A percentile compares a stretch with the other conserved stretches of the same genome.
phyloP scores from a whole-genome alignment of 2,329 filamentous ascomycete genomes.

The Arachnomyces sp. region DNA sequence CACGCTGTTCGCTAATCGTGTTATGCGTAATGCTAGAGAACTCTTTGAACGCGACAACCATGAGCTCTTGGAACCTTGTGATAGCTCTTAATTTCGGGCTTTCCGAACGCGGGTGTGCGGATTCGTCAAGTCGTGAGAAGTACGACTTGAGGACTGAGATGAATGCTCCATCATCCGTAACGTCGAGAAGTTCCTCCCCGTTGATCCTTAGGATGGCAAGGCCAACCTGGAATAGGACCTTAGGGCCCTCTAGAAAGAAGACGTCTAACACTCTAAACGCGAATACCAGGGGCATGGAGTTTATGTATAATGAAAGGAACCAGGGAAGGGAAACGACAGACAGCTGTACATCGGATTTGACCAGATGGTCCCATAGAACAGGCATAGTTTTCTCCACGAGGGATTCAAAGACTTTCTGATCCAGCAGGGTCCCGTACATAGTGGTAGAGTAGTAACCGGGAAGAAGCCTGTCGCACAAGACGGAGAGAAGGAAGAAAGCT shows the following conservation, averaged over 20 bases:
- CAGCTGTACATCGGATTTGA: conserved; percentile 91
- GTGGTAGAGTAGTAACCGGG: conserved; percentile 98
- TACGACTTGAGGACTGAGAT: conserved; percentile 94
- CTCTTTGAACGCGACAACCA: conserved; percentile 98
- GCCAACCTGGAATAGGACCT: conserved; percentile 94
- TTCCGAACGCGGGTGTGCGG: conserved; percentile 88
- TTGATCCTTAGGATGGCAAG: conserved; percentile 96
- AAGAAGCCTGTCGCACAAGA: conserved; percentile 83
- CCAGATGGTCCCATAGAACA: conserved; percentile 94
- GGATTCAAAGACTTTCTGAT: conserved; percentile 95
- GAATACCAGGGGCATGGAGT: conserved; percentile 97
- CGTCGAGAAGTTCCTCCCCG: conserved; percentile 88
- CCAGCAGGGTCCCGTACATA: conserved; percentile 95
- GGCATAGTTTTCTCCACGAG: conserved; percentile 99
- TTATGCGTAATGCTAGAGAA: conserved; percentile 92
- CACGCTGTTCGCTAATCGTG: conserved; percentile 78
- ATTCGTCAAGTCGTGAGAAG: conserved; percentile 87
- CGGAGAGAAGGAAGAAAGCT: conserved; percentile 86
- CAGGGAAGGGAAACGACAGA: conserved; percentile 95
- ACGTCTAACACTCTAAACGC: conserved; percentile 94
- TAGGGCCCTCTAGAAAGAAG: conserved; percentile 95
- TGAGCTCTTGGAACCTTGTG: conserved; percentile 92
- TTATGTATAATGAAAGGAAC: conserved; percentile 97
- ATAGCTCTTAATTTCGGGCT: conserved; percentile 91
- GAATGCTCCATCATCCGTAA: conserved; percentile 88